These are phyloP conservation scores for Omphalotus olearius DNA, from an alignment of 1,284 basidiomycete genomes.

Conservation along the genomic window DNA sequence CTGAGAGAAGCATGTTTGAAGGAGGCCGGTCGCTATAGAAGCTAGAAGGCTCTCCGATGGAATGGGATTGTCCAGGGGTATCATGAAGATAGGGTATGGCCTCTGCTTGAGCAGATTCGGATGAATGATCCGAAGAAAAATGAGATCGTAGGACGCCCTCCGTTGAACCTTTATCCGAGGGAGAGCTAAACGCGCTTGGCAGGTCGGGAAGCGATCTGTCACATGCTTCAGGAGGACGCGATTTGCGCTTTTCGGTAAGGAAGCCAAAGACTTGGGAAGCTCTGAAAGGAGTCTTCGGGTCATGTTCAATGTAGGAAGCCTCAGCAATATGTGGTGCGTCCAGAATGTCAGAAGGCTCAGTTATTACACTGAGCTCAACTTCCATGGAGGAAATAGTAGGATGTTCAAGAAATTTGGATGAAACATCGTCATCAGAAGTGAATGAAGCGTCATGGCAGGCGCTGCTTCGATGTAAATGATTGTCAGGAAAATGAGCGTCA, in stretches of 20 bases:
- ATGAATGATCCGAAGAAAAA: conserved; percentile 29
- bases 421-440: conserved; percentile 41
- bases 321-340: conserved; percentile 1
- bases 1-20: background rate
- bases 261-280: conserved; percentile 70
- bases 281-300: conserved; percentile 50
- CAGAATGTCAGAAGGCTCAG: conserved; percentile 30
- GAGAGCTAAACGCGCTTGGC: conserved; percentile 33
- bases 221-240: conserved; percentile 23
- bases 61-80: conserved; percentile 19
- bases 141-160: conserved; percentile 19
- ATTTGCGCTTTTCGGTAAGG: conserved; percentile 42
- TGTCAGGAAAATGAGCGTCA: conserved; percentile 28
- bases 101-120: conserved; percentile 19
- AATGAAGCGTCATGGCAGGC: conserved; percentile 24
- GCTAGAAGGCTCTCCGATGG: conserved; percentile 5
- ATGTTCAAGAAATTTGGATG: conserved; percentile 35
- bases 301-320: conserved; percentile 26
- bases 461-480: conserved; percentile 18
- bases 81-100: conserved; percentile 22
- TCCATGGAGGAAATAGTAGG: conserved; percentile 65
- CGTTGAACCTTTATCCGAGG: conserved; percentile 18
- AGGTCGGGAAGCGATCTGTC: conserved; percentile 32
- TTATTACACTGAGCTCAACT: conserved; percentile 57
- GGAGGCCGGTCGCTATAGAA: conserved; percentile 6